These are phyloP conservation scores for Fusarium sp. DNA, from an alignment of 2,329 filamentous ascomycete genomes.

Conservation along the genomic window DNA sequence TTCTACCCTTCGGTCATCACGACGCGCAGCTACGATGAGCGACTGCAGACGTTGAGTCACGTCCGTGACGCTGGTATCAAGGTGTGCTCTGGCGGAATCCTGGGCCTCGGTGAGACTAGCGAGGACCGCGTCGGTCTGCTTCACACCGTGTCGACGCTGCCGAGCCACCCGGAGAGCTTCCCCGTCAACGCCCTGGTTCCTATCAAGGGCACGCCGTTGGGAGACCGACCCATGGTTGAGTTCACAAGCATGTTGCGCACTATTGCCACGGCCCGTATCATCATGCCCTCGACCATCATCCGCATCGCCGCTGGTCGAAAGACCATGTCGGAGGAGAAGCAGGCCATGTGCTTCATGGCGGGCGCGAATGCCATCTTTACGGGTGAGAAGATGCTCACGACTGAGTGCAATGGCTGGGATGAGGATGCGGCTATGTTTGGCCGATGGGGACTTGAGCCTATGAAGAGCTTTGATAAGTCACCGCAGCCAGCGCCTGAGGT, in stretches of 20 bases:
- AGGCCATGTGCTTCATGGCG: slow-evolving; percentile 90
- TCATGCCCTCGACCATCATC: slow-evolving; percentile 90
- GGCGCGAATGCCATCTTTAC: slow-evolving; percentile 97
- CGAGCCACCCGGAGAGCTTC: slow-evolving; percentile 88
- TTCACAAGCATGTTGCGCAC: slow-evolving; percentile 87
- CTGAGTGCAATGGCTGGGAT: slow-evolving; percentile 91
- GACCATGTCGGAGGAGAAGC: slow-evolving; percentile 89
- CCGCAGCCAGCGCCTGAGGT: slow-evolving; percentile 46
- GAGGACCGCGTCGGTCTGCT: slow-evolving; percentile 87
- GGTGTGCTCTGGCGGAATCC: slow-evolving; percentile 90
- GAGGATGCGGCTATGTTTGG: slow-evolving; percentile 89
- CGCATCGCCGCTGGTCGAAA: slow-evolving; percentile 88
- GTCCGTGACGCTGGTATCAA: slow-evolving; percentile 90
- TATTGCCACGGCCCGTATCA: slow-evolving; percentile 84
- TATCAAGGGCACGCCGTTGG: slow-evolving; percentile 90
- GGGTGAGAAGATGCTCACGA: slow-evolving; percentile 95
- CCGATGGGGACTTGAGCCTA: slow-evolving; percentile 84
- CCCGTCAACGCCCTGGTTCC: slow-evolving; percentile 93
- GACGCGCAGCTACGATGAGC: slow-evolving; percentile 89
- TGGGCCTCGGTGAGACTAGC: slow-evolving; percentile 85
- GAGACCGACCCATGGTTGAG: slow-evolving; percentile 78
- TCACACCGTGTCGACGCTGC: slow-evolving; percentile 85
- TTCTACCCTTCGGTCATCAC: slow-evolving; percentile 91
- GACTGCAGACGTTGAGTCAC: slow-evolving; percentile 82
- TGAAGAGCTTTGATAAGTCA: slow-evolving; percentile 69